Base-by-base conservation (phyloP, 2,329 filamentous ascomycete genomes). In the Mycosphaerella sp. region DNA sequence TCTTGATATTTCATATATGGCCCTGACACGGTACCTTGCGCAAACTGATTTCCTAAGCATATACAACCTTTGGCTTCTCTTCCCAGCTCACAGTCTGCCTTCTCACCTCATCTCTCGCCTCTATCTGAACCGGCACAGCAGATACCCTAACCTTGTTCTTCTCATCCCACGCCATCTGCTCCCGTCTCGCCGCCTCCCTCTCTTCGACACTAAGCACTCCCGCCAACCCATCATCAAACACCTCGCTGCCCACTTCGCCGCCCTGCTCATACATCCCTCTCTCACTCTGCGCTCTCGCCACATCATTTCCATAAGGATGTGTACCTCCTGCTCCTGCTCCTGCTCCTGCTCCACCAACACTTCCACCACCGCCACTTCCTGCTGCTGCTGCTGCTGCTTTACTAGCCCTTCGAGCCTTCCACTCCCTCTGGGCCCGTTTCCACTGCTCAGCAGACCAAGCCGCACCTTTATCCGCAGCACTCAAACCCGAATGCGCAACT, bases 131-230 rank as follows among this genome's bases (percentile, higher is more conserved):
- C 10, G 6, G 18, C 25, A 17, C 25, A 14, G n/a, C 21, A 21
- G 13, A 28, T 8, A 17, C 25, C 41, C 30, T 43, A 5, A 34
- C 27, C 17, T 37, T 18, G 10, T 21, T 49, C 25, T 46, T 37
- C 27, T 50, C 41, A 25, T 50, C 48, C 48, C 48, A 50, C 7
- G 41, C 41, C 41, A 50, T 28, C 10, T 50, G 48, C n/a, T 50
- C 48, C 9, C 40, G 0, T 27, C 40, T 44, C n/a, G 48, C 48
- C 36, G 41, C 41, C 25, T 50, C 48, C 10, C 41, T 28, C 14
- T 50, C 48, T 32, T 32, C 34, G 0, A 34, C 7, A 17, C 25
- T 44, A 2, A 50, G 4, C 6, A 44, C 34, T 10, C 48, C 48
- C 8, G 8, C 41, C 8, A 50, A 21, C 0, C 32, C 48, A 12